Evolutionary conservation across 257 asterid species (phyloP).

Genomic region (Misopates orontium): DNA sequence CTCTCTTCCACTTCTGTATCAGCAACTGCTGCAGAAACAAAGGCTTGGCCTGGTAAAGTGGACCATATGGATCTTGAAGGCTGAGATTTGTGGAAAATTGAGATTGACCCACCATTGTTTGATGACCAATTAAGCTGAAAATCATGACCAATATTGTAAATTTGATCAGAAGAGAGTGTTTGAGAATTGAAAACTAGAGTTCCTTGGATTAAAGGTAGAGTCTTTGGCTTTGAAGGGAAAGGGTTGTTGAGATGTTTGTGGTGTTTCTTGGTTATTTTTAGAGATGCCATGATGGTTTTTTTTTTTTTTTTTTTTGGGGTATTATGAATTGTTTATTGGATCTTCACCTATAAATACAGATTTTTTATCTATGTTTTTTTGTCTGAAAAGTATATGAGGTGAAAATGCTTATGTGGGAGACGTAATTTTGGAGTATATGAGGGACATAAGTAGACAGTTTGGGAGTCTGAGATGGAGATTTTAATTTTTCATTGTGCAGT

Average conservation of each 20-base stretch:
- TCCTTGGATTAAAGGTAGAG: conserved; percentile 55
- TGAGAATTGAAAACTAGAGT: conserved; percentile 41
- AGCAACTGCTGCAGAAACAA: conserved; percentile 74
- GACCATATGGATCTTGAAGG: conserved; percentile 70
- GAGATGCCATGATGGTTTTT: conserved; percentile 47
- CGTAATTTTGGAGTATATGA: background rate
- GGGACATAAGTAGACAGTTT: background rate
- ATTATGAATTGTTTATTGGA: background rate
- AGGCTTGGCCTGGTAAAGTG: conserved; percentile 81
- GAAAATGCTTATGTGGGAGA: background rate
- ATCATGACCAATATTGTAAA: conserved; percentile 58
- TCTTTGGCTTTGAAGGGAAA: conserved; percentile 57
- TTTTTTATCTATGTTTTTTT: background rate
- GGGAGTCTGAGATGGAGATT: background rate
- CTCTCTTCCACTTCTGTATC: conserved; percentile 90
- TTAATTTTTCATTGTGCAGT: background rate
- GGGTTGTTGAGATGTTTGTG: conserved; percentile 87
- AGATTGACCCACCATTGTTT: conserved; percentile 62
- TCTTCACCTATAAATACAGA: no score
- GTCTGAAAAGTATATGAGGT: conserved; percentile 20
- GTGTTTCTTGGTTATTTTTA: conserved; percentile 72
- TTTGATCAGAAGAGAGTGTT: conserved; percentile 40
- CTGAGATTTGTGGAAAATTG: conserved; percentile 54
- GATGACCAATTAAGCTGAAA: conserved; percentile 73
- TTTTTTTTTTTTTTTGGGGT: background rate